phyloP scores from a whole-genome alignment of 1,139 yeast genomes.

The Waltiozyma sp. region DNA sequence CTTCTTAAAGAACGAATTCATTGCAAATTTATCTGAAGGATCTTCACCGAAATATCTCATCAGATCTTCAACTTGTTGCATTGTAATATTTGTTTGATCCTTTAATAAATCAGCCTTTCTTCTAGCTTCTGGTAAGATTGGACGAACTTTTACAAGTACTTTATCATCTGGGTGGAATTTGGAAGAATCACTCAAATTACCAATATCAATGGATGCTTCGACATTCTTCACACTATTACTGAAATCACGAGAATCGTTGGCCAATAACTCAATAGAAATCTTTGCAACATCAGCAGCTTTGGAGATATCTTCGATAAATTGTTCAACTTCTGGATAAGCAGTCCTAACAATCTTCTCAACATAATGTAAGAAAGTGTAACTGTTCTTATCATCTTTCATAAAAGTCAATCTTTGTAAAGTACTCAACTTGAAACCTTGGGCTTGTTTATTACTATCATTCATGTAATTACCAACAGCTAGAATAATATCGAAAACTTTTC shows the following conservation, averaged over 20 bases:
- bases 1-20: conserved; percentile 56
- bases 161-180: conserved; percentile 68
- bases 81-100: conserved; percentile 53
- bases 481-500: conserved; percentile 62
- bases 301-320: conserved; percentile 47
- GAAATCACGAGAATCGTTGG: conserved; percentile 50
- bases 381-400: conserved; percentile 67
- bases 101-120: conserved; percentile 51
- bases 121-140: conserved; percentile 57
- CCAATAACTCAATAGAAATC: conserved; percentile 56
- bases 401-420: conserved; percentile 68
- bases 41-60: conserved; percentile 77
- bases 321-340: conserved; percentile 55
- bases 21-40: conserved; percentile 54
- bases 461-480: conserved; percentile 76
- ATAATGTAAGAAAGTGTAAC: conserved; percentile 70
- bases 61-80: conserved; percentile 56
- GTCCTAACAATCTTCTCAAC: conserved; percentile 63
- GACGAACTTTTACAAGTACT: conserved; percentile 49
- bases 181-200: conserved; percentile 65
- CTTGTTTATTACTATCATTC: conserved; percentile 74
- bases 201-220: conserved; percentile 61
- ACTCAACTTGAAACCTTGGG: conserved; percentile 66
- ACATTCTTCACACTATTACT: conserved; percentile 51
- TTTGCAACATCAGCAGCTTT: conserved; percentile 52